phyloP scores from a whole-genome alignment of 345 rosid genomes.

The Trapa incisa region DNA sequence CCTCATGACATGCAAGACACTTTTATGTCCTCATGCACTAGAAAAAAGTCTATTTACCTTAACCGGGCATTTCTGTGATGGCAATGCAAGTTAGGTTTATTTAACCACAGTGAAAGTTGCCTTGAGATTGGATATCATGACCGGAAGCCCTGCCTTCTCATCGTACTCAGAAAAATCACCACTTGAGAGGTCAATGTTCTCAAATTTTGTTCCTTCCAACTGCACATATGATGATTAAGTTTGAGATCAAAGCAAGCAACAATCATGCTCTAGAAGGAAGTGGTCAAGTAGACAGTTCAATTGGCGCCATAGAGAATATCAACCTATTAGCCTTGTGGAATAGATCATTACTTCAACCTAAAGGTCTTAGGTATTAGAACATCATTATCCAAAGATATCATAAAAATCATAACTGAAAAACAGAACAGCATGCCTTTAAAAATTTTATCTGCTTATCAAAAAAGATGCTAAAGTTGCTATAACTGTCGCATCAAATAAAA shows the following conservation, averaged over 20 bases:
- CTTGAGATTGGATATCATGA: constrained; percentile 70
- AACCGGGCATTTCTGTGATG: not conserved
- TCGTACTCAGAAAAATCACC: constrained; percentile 69
- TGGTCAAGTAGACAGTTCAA: not conserved
- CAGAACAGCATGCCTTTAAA: too few species aligned
- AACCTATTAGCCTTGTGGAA: not conserved
- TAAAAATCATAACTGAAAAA: too few species aligned
- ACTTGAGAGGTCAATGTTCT: constrained; percentile 56
- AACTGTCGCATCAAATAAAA: not conserved
- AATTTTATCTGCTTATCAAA: too few species aligned
- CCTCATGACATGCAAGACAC: not conserved
- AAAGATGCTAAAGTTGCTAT: too few species aligned
- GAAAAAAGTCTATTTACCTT: not conserved
- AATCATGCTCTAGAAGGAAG: not conserved
- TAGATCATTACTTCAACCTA: too few species aligned
- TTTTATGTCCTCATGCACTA: not conserved
- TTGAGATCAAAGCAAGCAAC: not conserved
- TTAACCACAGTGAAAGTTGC: constrained; percentile 54
- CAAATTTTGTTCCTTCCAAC: constrained; percentile 44
- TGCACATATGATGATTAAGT: constrained; percentile 3
- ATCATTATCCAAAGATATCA: too few species aligned
- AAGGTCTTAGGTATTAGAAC: too few species aligned
- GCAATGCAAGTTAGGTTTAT: constrained; percentile 9
- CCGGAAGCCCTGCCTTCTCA: constrained; percentile 76
- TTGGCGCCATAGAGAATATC: not conserved